Evolutionary conservation across 2,329 filamentous ascomycete species (phyloP), one percentile per base, ranked within the genome.

Genomic region (Apiospora koreana): DNA sequence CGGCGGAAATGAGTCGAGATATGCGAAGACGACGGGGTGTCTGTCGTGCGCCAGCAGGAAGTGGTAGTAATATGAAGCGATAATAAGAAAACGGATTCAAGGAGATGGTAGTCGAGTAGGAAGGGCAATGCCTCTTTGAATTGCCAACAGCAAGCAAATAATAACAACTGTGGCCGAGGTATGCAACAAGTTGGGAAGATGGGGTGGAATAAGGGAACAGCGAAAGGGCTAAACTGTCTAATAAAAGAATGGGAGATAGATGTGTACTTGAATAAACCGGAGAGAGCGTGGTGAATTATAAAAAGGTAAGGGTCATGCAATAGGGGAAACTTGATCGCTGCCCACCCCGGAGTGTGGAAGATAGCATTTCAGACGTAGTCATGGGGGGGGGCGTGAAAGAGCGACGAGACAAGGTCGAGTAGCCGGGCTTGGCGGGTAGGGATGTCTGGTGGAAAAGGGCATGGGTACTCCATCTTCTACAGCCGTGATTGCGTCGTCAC

Each of bases 281-380:
- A 62, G 54, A 21, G 50, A 58, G 28, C 1, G 50, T 58, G 50
- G 50, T 58, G 50, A 35, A 58, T 35, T 58, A 58, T 58, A 58
- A 58, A 35, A 35, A 35, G 50, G 28, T 35, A 31, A 35, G 50
- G 50, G 54, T n/a, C 18, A 38, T 62, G 31, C n/a, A 38, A 62
- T 62, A 62, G 54, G 54, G 54, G 54, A 62, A 62, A 62, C 28
- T 38, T 38, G 54, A 62, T 62, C 54, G 54, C 54, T 38, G 54
- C 9, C 54, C 28, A 62, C 54, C 54, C 54, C 54, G 31, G 31
- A 62, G 54, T n/a, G 54, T 38, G 31, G 18, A 62, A 62, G 54
- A 62, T 62, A 62, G 54, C 54, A 62, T 62, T 62, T 62, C 54
- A 62, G 31, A n/a, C 54, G 31, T 38, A 62, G 54, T 38, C 54